These are phyloP conservation scores for Eryngium alpinum DNA, from an alignment of 140 eudicot genomes.

Conservation along the genomic window DNA sequence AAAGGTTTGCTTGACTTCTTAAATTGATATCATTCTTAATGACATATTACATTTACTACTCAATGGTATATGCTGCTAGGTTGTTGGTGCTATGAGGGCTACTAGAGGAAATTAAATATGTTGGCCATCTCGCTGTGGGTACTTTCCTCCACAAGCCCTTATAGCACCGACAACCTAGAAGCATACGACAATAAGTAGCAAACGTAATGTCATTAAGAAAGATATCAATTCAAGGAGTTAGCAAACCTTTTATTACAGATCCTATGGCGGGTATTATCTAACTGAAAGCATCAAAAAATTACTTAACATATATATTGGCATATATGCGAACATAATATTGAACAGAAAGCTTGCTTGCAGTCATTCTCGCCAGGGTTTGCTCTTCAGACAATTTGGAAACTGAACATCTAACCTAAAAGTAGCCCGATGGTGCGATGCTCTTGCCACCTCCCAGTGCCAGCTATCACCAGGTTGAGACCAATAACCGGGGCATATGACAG, in stretches of 20 bases:
- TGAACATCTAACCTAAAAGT: constrained; percentile 45
- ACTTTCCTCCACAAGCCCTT: constrained; percentile 58
- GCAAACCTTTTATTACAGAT: constrained; percentile 38
- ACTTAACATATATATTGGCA: constrained; percentile 31
- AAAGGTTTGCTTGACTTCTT: constrained; percentile 37
- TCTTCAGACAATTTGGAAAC: constrained; percentile 26
- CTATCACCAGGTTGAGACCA: constrained; percentile 59
- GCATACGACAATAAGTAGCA: neutral
- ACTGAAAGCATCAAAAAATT: constrained; percentile 48
- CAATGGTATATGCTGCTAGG: constrained; percentile 40
- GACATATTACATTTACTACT: neutral
- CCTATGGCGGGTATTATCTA: constrained; percentile 42
- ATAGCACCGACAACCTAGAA: constrained; percentile 62
- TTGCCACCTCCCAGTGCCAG: constrained; percentile 42
- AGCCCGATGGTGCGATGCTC: constrained; percentile 29
- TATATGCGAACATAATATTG: constrained; percentile 26
- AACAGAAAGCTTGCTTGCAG: constrained; percentile 41
- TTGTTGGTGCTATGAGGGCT: constrained; percentile 58
- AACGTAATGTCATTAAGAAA: neutral
- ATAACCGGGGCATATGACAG: constrained; percentile 74
- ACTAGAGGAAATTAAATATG: constrained; percentile 64
- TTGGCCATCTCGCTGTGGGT: constrained; percentile 76
- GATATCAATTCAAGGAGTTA: neutral
- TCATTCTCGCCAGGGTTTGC: constrained; percentile 5
- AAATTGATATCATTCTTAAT: neutral